Percentiles rank a stretch among this genome's conserved stretches.
These are phyloP conservation scores for Boletus chippewaensis DNA, from an alignment of 1,284 basidiomycete genomes.

Conservation along the genomic window DNA sequence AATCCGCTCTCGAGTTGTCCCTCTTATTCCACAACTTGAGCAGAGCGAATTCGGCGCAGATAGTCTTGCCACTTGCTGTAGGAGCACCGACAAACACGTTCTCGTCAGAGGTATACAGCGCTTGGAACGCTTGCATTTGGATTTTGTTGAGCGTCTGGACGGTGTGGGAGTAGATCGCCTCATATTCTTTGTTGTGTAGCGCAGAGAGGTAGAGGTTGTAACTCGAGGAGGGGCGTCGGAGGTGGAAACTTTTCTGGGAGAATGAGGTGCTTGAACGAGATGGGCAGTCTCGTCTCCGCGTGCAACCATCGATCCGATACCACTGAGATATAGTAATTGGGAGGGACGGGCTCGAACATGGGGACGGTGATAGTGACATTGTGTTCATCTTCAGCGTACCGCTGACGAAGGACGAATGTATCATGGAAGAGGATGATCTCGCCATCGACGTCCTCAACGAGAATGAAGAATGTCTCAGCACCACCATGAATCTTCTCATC, in stretches of 20 bases:
- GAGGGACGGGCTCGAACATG: constrained; percentile 94
- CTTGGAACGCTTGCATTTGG: constrained; percentile 98
- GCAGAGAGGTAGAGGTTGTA: constrained; percentile 53
- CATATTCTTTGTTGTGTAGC: constrained; percentile 86
- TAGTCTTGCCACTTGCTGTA: constrained; percentile 73
- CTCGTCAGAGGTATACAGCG: constrained; percentile 92
- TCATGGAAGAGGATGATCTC: constrained; percentile 95
- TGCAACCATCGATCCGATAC: constrained; percentile 96
- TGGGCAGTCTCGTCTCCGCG: constrained; percentile 75
- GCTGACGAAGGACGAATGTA: constrained; percentile 84
- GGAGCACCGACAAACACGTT: constrained; percentile 93
- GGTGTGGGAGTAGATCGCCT: constrained; percentile 75
- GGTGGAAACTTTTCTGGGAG: constrained; percentile 94
- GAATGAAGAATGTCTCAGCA: constrained; percentile 86
- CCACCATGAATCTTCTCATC: constrained; percentile 89
- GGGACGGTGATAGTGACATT: constrained; percentile 91
- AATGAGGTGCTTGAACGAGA: constrained; percentile 74
- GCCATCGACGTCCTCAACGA: constrained; percentile 96
- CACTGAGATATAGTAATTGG: constrained; percentile 96
- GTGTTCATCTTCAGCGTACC: constrained; percentile 91
- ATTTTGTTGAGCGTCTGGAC: constrained; percentile 95
- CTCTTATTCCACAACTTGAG: constrained; percentile 89
- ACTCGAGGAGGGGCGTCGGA: constrained; percentile 16
- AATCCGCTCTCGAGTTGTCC: constrained; percentile 83
- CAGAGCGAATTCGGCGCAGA: constrained; percentile 95